These are phyloP conservation scores for Saturnispora serradocipensis DNA, from an alignment of 805 yeast species.

Conservation along the genomic window DNA sequence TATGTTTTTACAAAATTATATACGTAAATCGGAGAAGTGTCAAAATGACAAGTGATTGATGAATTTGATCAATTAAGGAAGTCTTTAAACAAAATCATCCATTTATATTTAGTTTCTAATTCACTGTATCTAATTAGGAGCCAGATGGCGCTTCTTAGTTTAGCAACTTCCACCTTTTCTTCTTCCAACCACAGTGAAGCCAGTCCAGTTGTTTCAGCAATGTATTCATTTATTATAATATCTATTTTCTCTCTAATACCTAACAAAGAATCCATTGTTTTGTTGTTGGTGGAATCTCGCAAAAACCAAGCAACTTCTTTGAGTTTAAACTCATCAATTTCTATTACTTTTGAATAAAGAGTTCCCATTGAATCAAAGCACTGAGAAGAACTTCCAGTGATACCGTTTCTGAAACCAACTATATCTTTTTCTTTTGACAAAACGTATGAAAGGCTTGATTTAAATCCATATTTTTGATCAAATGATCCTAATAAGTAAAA, in stretches of 20 bases:
- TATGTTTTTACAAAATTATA: too few relatives aligned
- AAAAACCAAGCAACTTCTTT: conserved; percentile 3
- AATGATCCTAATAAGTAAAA: conserved; percentile 10
- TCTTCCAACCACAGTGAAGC: not conserved
- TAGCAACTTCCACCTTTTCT: not conserved
- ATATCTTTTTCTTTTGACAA: not conserved
- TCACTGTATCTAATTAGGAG: conserved; percentile 8
- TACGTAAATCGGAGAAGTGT: too few relatives aligned
- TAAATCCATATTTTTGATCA: conserved; percentile 5
- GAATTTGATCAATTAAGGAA: conserved; percentile 1
- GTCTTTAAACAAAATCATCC: conserved; percentile 4
- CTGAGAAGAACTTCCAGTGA: not conserved
- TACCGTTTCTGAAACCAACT: not conserved
- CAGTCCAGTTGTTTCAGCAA: not conserved
- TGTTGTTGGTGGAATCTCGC: not conserved
- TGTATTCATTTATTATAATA: conserved; percentile 1
- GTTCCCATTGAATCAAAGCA: not conserved
- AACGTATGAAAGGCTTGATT: not conserved
- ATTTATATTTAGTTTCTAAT: conserved; percentile 5
- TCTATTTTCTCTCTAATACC: conserved; percentile 8
- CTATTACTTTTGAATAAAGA: not conserved
- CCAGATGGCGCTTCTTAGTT: conserved; percentile 4
- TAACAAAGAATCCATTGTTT: not conserved
- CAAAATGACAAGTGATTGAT: not conserved
- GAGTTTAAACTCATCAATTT: not conserved